Evolutionary conservation across 2,329 filamentous ascomycete species (phyloP).

Genomic region (Aureobasidium vineae): DNA sequence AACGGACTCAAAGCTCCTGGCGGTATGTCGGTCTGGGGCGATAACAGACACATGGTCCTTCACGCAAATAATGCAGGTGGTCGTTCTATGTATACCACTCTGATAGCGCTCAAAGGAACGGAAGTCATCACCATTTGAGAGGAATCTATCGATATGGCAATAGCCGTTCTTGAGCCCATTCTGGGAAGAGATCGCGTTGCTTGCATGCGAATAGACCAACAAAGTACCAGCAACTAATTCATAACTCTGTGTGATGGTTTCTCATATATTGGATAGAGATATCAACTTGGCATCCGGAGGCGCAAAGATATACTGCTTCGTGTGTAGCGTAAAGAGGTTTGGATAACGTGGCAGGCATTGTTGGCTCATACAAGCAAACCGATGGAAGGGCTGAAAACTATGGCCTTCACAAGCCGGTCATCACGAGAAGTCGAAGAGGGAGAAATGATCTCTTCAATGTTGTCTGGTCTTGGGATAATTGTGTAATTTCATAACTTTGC

Average conservation of each 20-base stretch:
- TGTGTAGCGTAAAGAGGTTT: neutral
- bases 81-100: slow-evolving; percentile 28
- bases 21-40: slow-evolving; percentile 35
- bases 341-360: neutral
- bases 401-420: neutral
- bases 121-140: slow-evolving; percentile 11
- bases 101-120: slow-evolving; percentile 21
- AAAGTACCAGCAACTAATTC: neutral
- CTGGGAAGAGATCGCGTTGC: neutral
- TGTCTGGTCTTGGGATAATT: neutral
- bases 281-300: neutral
- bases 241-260: neutral
- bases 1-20: slow-evolving; percentile 37
- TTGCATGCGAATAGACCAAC: neutral
- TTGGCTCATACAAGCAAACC: neutral
- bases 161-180: neutral
- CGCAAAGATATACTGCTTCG: neutral
- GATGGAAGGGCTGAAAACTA: neutral
- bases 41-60: slow-evolving; percentile 37
- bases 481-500: neutral
- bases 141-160: neutral
- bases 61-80: slow-evolving; percentile 35
- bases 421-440: neutral
- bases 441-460: neutral
- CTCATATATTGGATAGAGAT: neutral